phyloP scores from a whole-genome alignment of 306 rosid species.

The Senna siamea region DNA sequence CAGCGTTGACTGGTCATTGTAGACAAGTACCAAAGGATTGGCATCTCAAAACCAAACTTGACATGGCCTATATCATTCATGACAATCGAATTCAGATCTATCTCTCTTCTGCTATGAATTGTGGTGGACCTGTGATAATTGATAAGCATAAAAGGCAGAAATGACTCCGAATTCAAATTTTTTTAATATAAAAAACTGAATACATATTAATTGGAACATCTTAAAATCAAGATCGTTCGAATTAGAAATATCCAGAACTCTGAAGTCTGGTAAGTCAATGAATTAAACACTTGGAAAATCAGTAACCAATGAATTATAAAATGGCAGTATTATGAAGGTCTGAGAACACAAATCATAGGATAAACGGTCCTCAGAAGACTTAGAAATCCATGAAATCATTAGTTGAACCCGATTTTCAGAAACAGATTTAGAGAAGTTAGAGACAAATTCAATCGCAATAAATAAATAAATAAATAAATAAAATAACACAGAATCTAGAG shows the following conservation, averaged over 20 bases:
- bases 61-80: conserved; percentile 7
- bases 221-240: conserved; percentile 22
- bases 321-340: conserved; percentile 25
- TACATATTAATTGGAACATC: conserved; percentile 2
- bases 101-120: conserved; percentile 29
- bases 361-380: conserved; percentile 3
- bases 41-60: conserved; percentile 25
- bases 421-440: conserved; percentile 3
- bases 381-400: conserved; percentile 7
- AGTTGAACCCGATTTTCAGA: not conserved
- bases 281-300: not conserved
- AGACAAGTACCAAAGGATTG: conserved; percentile 25
- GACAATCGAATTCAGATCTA: conserved; percentile 46
- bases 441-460: not conserved
- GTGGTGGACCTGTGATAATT: not conserved
- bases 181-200: conserved; percentile 4
- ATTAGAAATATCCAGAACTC: conserved; percentile 18
- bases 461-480: not conserved
- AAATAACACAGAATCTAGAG: not conserved
- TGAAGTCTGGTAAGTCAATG: not conserved
- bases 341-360: conserved; percentile 15
- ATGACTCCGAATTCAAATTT: conserved; percentile 15
- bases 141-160: not conserved
- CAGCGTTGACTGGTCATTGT: conserved; percentile 34
- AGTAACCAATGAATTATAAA: not conserved